Evolutionary conservation across 2,329 filamentous ascomycete genomes (phyloP).

Genomic region (Neofusicoccum kwambonambiense): DNA sequence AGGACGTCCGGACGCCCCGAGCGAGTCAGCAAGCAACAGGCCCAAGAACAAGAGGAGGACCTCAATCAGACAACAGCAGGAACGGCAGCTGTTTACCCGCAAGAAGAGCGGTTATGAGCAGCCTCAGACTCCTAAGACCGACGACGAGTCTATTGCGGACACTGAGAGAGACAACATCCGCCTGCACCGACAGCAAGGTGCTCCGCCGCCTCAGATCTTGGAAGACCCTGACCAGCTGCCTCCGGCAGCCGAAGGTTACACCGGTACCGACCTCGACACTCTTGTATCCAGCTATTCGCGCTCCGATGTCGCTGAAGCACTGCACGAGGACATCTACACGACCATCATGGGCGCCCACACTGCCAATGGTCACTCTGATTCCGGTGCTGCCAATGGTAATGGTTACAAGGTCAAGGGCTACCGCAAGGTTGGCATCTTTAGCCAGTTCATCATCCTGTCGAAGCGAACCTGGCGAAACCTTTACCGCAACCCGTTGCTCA

Average conservation of each 20-base stretch:
- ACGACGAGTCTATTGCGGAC: slow-evolving; percentile 54
- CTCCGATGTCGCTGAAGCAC: slow-evolving; percentile 73
- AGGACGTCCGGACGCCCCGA: slow-evolving; percentile 52
- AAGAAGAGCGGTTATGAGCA: slow-evolving; percentile 58
- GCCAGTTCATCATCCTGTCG: slow-evolving; percentile 88
- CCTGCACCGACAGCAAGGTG: slow-evolving; percentile 54
- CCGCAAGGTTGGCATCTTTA: slow-evolving; percentile 71
- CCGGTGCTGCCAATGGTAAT: slow-evolving; percentile 50
- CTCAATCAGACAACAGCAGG: slow-evolving; percentile 82
- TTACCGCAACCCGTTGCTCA: slow-evolving; percentile 95
- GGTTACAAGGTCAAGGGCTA: slow-evolving; percentile 73
- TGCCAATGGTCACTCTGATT: slow-evolving; percentile 66
- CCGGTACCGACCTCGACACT: slow-evolving; percentile 74
- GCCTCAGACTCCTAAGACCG: slow-evolving; percentile 61
- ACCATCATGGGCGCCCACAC: slow-evolving; percentile 63
- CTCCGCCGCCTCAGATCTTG: slow-evolving; percentile 58
- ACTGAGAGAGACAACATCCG: slow-evolving; percentile 54
- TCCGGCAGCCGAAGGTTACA: slow-evolving; percentile 55
- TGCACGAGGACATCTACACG: slow-evolving; percentile 74
- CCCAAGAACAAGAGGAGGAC: slow-evolving; percentile 70
- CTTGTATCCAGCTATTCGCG: slow-evolving; percentile 73
- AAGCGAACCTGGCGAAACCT: slow-evolving; percentile 94
- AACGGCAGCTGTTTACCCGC: slow-evolving; percentile 84
- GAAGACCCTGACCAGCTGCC: slow-evolving; percentile 68
- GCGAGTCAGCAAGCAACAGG: slow-evolving; percentile 58